Evolutionary conservation across 108 stramenopile genomes (phyloP), one percentile per base, ranked within the genome.

Genomic region (Cyclotella atomus): DNA sequence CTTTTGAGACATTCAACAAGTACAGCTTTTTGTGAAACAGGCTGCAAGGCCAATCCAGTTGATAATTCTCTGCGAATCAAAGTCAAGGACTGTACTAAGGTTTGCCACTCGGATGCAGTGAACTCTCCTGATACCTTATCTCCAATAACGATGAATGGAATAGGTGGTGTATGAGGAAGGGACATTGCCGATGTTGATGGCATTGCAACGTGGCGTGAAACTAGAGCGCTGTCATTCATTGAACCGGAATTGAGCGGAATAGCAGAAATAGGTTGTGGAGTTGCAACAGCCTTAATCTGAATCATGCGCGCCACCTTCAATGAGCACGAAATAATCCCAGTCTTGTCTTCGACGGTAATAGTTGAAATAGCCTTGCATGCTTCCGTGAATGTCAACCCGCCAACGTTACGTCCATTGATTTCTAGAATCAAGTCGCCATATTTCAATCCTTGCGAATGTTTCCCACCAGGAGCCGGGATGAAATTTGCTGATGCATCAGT

Each of bases 351-450:
- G 2, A 21, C 19, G 2, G 79, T 71, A 0, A 70, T 62, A 8
- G 75, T 53, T 34, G 61, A 59, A 75, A 91, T 89, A 3, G 83
- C 43, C 15, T 38, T 57, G 64, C 85, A 85, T 9, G 90, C 87
- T 38, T 90, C 71, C 10, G 55, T 28, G 54, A 94, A 91, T 20
- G 78, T 71, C 66, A 77, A 73, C 0, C 88, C 88, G 24, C 77
- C 75, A 0, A 84, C 69, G 20, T 46, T 14, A n/a, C 38, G 27
- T 10, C 85, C 88, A 56, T 88, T 79, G 34, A 94, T 74, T 0
- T 77, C 57, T 17, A 94, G 73, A 28, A 94, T 75, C n/a, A 94
- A 80, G 55, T 94, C 93, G 14, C 87, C 89, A 33, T 77, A 64
- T 52, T 82, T 71, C 56, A 93, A 59, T 17, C 5, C 8, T 44